These are phyloP conservation scores for Yarrowia deformans DNA, from an alignment of 805 yeast genomes.

Conservation along the genomic window DNA sequence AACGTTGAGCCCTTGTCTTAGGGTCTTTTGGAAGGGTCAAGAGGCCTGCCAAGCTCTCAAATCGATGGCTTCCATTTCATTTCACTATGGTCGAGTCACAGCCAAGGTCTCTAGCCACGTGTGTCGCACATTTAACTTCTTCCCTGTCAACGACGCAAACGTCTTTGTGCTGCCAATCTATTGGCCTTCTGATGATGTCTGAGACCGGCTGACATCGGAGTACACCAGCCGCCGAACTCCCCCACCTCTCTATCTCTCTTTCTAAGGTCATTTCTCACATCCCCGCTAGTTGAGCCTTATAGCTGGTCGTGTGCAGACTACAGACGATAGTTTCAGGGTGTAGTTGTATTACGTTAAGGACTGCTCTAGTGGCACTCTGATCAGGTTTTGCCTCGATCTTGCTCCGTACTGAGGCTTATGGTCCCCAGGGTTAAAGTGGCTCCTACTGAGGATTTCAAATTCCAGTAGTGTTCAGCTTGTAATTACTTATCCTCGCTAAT, in stretches of 20 bases:
- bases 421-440: slow-evolving; percentile 12
- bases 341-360: slow-evolving; percentile 14
- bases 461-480: too few species aligned
- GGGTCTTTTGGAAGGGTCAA: slow-evolving; percentile 3
- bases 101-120: slow-evolving; percentile 38
- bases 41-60: slow-evolving; percentile 22
- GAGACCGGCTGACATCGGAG: neutral
- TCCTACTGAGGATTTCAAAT: neutral
- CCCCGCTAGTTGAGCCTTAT: neutral
- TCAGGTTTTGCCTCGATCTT: slow-evolving; percentile 14
- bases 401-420: slow-evolving; percentile 26
- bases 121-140: slow-evolving; percentile 29
- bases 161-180: neutral
- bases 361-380: slow-evolving; percentile 27
- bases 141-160: neutral
- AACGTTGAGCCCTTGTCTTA: slow-evolving; percentile 20
- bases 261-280: neutral
- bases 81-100: slow-evolving; percentile 3
- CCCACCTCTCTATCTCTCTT: neutral
- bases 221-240: neutral
- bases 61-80: slow-evolving; percentile 23
- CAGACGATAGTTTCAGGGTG: neutral
- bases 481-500: neutral
- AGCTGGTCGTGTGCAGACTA: slow-evolving; percentile 11
- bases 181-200: neutral